Base-by-base conservation (phyloP, 495 filamentous ascomycete species). In the Trichocladium antarcticum region DNA sequence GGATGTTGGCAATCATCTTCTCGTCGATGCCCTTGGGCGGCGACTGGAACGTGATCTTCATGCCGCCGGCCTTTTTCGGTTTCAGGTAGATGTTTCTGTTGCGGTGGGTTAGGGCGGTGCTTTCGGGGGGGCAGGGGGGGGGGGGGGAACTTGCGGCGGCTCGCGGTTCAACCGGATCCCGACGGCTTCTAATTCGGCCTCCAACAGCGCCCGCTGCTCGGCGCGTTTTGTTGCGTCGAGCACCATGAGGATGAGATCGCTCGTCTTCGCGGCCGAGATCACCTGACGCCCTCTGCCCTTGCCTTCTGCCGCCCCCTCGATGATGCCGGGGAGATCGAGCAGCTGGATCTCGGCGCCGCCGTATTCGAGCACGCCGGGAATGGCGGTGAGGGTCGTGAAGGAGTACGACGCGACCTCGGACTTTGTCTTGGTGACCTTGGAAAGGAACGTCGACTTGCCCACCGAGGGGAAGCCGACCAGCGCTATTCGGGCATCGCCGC, bases 241-340 rank as follows among this genome's bases (percentile, higher is more conserved):
- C 11, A 99, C 71, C 93, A 99, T 99, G 50, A 96, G 74, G 58
- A 99, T 85, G 56, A 99, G 67, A 65, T 99, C 93, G 71, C 89
- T 95, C 12, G 93, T 97, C 82, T 95, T 99, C 19, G 93, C 93
- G n/a, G 93, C 93, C 27, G 87, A 94, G 62, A 99, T 99, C 35
- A 99, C 93, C 64, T 99, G 93, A 45, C 92, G 73, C 39, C 92
- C 92, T 77, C 92, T 71, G 20, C 93, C 93, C 69, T 99, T 99
- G 16, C 93, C 93, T 65, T 99, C 93, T 0, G 88, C 72, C 31
- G 93, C 93, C 39, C 93, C 93, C 62, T 99, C 93, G 59, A 99
- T 99, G 57, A 99, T 99, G 73, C 93, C 93, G 0, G 93, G 93
- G 49, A 99, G 71, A 83, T 99, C 93, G 35, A 99, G 81, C 50